These are phyloP conservation scores for Kazachstania africana DNA, from an alignment of 805 yeast genomes.

Conservation along the genomic window DNA sequence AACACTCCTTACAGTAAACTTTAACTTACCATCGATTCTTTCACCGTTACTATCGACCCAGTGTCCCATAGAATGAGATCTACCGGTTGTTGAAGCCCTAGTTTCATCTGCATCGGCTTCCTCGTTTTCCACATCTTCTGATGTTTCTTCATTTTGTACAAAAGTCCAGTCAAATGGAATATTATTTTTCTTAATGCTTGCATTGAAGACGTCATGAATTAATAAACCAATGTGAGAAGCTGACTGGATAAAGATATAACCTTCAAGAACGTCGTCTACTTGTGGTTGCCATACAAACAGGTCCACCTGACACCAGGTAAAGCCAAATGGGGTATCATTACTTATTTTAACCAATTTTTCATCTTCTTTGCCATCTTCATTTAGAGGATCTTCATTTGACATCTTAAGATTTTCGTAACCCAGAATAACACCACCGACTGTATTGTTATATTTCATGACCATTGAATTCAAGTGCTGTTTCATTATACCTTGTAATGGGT, in stretches of 20 bases:
- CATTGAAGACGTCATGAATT: conserved; percentile 89
- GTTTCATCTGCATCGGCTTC: conserved; percentile 7
- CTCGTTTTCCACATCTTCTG: conserved; percentile 9
- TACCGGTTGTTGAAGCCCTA: conserved; percentile 20
- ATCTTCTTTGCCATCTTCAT: conserved; percentile 28
- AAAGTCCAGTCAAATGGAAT: conserved; percentile 86
- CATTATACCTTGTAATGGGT: conserved; percentile 69
- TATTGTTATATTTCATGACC: conserved; percentile 67
- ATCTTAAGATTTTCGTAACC: conserved; percentile 61
- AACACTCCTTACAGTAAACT: conserved; percentile 61
- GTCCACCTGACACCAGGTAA: conserved; percentile 76
- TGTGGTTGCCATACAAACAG: conserved; percentile 83
- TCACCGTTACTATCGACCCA: conserved; percentile 75
- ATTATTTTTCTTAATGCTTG: conserved; percentile 71
- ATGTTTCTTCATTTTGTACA: conserved; percentile 60
- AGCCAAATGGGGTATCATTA: conserved; percentile 77
- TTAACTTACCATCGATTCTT: conserved; percentile 71
- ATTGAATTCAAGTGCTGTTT: conserved; percentile 85
- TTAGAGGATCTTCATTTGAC: conserved; percentile 32
- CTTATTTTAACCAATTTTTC: conserved; percentile 53
- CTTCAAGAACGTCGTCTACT: conserved; percentile 78
- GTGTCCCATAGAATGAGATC: conserved; percentile 54
- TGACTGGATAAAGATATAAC: conserved; percentile 81
- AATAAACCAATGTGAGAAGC: conserved; percentile 90
- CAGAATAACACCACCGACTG: conserved; percentile 72